A percentile compares a stretch with the other conserved stretches of the same genome.
Evolutionary conservation across 2,329 filamentous ascomycete genomes (phyloP).

Genomic region (Colletotrichum zoysiae): DNA sequence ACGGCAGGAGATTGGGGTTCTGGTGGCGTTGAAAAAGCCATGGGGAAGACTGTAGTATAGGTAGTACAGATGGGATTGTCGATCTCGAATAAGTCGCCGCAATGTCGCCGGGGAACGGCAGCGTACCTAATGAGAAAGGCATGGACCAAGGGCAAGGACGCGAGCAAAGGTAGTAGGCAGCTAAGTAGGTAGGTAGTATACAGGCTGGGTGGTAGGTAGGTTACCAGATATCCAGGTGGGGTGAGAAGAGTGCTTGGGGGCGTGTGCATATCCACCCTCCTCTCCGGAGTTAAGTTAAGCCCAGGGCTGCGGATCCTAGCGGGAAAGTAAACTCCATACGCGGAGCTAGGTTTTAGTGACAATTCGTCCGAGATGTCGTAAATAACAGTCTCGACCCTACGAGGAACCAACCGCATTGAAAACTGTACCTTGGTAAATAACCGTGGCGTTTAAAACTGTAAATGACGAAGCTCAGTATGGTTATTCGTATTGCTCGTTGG

Average conservation of each 20-base stretch:
- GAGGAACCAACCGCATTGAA: no score
- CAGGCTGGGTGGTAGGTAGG: no score
- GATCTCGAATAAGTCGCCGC: slow-evolving; percentile 19
- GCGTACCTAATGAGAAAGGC: neutral
- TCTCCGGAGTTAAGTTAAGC: slow-evolving; percentile 34
- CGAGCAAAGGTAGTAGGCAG: neutral
- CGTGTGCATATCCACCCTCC: neutral
- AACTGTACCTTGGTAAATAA: no score
- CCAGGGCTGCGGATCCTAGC: neutral
- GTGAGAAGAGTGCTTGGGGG: neutral
- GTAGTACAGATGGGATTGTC: neutral
- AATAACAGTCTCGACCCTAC: no score
- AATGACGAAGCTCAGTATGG: neutral
- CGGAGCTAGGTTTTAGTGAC: neutral
- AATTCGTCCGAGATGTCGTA: neutral
- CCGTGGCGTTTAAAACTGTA: no score
- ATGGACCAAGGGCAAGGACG: no score
- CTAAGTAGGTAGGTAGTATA: no score
- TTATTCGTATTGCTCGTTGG: neutral
- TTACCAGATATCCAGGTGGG: no score
- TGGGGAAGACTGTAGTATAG: neutral
- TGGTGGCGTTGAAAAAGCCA: slow-evolving; percentile 1
- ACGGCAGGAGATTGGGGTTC: neutral
- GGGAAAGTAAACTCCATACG: neutral
- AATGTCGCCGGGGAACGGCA: slow-evolving; percentile 22